A percentile compares a stretch with the other conserved stretches of the same genome.
Conservation (phyloP, 352 stramenopile species). For the Pythium chondricola region DNA sequence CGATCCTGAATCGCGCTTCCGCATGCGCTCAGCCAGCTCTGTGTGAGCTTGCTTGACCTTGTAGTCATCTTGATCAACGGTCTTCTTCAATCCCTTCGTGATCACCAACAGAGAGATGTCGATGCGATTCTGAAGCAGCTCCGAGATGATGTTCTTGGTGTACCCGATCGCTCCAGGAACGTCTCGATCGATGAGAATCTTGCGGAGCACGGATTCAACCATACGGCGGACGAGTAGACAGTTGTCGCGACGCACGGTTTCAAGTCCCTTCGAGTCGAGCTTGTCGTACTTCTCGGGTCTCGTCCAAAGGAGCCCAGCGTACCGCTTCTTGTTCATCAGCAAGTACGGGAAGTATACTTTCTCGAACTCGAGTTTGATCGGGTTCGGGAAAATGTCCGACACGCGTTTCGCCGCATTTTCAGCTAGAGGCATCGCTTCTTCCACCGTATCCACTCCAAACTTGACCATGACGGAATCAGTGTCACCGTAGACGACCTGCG, state of each 20-base stretch:
- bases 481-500: conserved; percentile 98
- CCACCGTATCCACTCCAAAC: conserved; percentile 94
- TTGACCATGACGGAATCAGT: conserved; percentile 99
- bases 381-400: conserved; percentile 95
- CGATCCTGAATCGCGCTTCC: conserved; percentile 95
- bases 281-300: conserved; percentile 98
- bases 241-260: conserved; percentile 99
- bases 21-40: conserved; percentile 97
- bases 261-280: conserved; percentile 97
- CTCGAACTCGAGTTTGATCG: conserved; percentile 99
- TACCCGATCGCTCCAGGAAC: conserved; percentile 95
- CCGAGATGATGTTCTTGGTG: conserved; percentile 96
- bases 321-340: conserved; percentile 99
- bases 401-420: conserved; percentile 94
- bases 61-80: conserved; percentile 97
- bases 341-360: conserved; percentile 99
- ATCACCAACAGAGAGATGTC: conserved; percentile 99
- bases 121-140: conserved; percentile 99
- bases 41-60: conserved; percentile 99
- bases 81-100: conserved; percentile 98
- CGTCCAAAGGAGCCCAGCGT: conserved; percentile 76
- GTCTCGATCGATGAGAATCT: conserved; percentile 98
- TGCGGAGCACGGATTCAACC: conserved; percentile 96
- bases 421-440: conserved; percentile 97
- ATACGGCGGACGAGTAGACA: conserved; percentile 97